A percentile compares a stretch with the other conserved stretches of the same genome.
phyloP scores from a whole-genome alignment of 768 basidiomycete species.

The Trametes cingulata region DNA sequence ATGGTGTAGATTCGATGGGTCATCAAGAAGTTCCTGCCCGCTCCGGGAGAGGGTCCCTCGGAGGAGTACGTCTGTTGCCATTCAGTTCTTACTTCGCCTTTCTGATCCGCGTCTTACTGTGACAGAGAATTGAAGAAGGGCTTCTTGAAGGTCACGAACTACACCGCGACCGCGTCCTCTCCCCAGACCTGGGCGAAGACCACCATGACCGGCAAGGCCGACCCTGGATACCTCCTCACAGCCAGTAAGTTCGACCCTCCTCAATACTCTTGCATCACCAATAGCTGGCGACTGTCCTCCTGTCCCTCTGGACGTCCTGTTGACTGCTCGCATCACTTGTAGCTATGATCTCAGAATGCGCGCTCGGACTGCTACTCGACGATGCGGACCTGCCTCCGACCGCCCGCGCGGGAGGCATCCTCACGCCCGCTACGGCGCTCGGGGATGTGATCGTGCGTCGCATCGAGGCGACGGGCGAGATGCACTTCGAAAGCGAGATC shows the following conservation, averaged over 20 bases:
- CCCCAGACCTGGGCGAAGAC: slow-evolving; percentile 46
- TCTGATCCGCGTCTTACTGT: no score
- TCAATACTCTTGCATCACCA: no score
- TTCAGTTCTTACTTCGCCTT: no score
- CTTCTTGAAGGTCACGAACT: slow-evolving; percentile 61
- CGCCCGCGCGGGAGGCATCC: slow-evolving; percentile 67
- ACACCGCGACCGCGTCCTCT: slow-evolving; percentile 60
- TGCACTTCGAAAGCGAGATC: slow-evolving; percentile 58
- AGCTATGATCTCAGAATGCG: slow-evolving; percentile 82
- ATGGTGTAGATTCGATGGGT: slow-evolving; percentile 54
- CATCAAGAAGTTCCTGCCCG: slow-evolving; percentile 48
- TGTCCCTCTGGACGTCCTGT: background rate
- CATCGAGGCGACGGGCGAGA: slow-evolving; percentile 55
- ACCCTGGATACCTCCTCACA: slow-evolving; percentile 72
- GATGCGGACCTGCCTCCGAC: slow-evolving; percentile 55
- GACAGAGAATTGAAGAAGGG: slow-evolving; percentile 60
- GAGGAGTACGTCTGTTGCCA: slow-evolving; percentile 58
- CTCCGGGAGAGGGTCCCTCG: slow-evolving; percentile 63
- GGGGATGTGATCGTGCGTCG: slow-evolving; percentile 75
- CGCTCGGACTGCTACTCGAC: slow-evolving; percentile 66
- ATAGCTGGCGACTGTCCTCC: no score
- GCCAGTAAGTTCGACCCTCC: slow-evolving; percentile 48
- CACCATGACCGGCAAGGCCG: slow-evolving; percentile 64
- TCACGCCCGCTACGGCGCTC: slow-evolving; percentile 83
- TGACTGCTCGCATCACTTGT: background rate